A percentile compares a stretch with the other conserved stretches of the same genome.
These are phyloP conservation scores for Cladosporium cucumerinum DNA, from an alignment of 2,329 filamentous ascomycete species.

Conservation along the genomic window DNA sequence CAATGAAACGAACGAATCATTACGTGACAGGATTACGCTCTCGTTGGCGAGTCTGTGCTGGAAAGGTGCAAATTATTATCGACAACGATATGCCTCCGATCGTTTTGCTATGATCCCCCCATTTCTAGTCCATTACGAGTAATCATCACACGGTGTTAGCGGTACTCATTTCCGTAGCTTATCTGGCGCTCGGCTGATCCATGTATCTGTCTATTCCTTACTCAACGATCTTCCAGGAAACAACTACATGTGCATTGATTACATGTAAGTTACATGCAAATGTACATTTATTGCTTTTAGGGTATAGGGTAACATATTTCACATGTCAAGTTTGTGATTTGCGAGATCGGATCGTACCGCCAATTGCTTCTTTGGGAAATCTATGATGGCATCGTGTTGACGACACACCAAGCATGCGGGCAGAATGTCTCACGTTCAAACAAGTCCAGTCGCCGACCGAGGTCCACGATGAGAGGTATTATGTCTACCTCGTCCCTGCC, in stretches of 20 bases:
- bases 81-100: too few relatives aligned
- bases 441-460: not conserved
- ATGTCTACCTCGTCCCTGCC: not conserved
- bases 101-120: not conserved
- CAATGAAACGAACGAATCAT: not conserved
- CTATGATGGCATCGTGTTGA: conserved; percentile 8
- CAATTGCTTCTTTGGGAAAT: not conserved
- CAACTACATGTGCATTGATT: not conserved
- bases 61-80: not conserved
- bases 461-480: not conserved
- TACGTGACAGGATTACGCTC: not conserved
- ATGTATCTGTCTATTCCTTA: not conserved
- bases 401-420: not conserved
- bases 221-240: not conserved
- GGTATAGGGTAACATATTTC: not conserved
- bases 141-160: not conserved
- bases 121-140: not conserved
- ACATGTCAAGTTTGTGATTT: not conserved
- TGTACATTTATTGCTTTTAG: not conserved
- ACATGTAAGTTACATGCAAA: not conserved
- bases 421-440: not conserved
- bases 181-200: not conserved
- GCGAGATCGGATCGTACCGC: not conserved
- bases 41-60: not conserved
- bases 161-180: not conserved